These are phyloP conservation scores for Calycina herbarum DNA, from an alignment of 2,329 filamentous ascomycete genomes.

Conservation along the genomic window DNA sequence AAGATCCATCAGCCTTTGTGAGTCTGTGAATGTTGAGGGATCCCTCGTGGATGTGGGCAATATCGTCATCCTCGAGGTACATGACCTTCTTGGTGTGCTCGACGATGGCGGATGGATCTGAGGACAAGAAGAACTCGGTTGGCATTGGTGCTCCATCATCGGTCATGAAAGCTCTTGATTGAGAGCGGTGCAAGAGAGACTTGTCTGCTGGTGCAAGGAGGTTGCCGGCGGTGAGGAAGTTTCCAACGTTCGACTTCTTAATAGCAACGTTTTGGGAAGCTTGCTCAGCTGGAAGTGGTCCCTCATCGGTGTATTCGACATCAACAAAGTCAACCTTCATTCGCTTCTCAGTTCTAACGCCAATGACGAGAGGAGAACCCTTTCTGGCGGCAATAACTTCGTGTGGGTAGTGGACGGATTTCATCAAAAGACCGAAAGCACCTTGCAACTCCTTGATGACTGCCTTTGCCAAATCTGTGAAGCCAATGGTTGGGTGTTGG, in stretches of 20 bases:
- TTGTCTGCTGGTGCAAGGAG: slow-evolving; percentile 92
- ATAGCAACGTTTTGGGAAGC: slow-evolving; percentile 95
- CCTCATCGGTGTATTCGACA: slow-evolving; percentile 88
- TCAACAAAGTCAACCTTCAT: slow-evolving; percentile 99
- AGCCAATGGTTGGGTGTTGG: slow-evolving; percentile 89
- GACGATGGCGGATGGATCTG: slow-evolving; percentile 95
- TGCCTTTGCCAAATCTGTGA: slow-evolving; percentile 94
- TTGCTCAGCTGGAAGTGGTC: slow-evolving; percentile 83
- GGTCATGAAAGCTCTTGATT: slow-evolving; percentile 97
- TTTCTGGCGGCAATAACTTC: slow-evolving; percentile 98
- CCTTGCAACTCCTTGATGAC: slow-evolving; percentile 98
- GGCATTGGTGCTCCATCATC: slow-evolving; percentile 98
- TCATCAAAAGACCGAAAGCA: slow-evolving; percentile 94
- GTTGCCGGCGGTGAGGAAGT: slow-evolving; percentile 65
- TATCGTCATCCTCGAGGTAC: slow-evolving; percentile 99
- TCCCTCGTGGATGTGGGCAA: slow-evolving; percentile 98
- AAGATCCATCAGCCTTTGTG: slow-evolving; percentile 93
- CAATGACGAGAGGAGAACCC: slow-evolving; percentile 95
- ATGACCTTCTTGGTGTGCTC: slow-evolving; percentile 99
- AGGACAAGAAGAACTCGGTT: slow-evolving; percentile 98
- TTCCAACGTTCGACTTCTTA: slow-evolving; percentile 76
- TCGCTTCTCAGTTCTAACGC: slow-evolving; percentile 94
- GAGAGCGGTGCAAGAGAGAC: slow-evolving; percentile 95
- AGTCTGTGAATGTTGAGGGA: slow-evolving; percentile 98
- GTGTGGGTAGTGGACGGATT: slow-evolving; percentile 97